Conservation (phyloP, 1,284 basidiomycete genomes). For the Boletus sp. region DNA sequence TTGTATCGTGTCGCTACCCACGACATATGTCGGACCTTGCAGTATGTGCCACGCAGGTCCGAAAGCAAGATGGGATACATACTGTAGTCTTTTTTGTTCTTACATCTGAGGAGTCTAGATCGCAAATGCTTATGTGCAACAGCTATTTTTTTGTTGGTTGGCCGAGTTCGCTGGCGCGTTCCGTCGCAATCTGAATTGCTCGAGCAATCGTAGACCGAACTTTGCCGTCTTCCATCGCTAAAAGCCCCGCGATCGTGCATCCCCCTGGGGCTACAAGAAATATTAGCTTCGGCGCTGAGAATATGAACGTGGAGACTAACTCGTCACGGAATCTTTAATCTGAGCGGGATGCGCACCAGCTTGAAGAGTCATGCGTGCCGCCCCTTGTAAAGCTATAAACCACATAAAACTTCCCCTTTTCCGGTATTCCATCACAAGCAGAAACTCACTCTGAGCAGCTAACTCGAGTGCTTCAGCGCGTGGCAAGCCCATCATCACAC, state of each 20-base stretch:
- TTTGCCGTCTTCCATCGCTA: slow-evolving; percentile 92
- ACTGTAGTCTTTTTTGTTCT: not conserved
- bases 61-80: slow-evolving; percentile 36
- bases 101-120: not conserved
- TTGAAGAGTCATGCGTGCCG: slow-evolving; percentile 93
- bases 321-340: slow-evolving; percentile 97
- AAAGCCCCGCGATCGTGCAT: slow-evolving; percentile 94
- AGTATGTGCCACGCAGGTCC: slow-evolving; percentile 15
- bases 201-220: slow-evolving; percentile 95
- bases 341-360: slow-evolving; percentile 89
- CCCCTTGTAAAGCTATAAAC: slow-evolving; percentile 84
- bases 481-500: slow-evolving; percentile 99
- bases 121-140: not conserved
- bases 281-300: not conserved
- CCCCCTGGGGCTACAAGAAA: slow-evolving; percentile 81
- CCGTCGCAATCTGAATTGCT: slow-evolving; percentile 90
- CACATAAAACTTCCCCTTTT: not conserved
- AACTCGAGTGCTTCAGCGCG: slow-evolving; percentile 91
- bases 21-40: slow-evolving; percentile 30
- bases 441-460: slow-evolving; percentile 89
- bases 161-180: slow-evolving; percentile 79
- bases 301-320: slow-evolving; percentile 44
- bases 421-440: slow-evolving; percentile 2
- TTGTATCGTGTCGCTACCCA: slow-evolving; percentile 27
- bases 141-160: slow-evolving; percentile 46